Evolutionary conservation across 2,329 filamentous ascomycete species (phyloP), one percentile per base, ranked within the genome.

Genomic region (Aspergillus ochraceoroseus): DNA sequence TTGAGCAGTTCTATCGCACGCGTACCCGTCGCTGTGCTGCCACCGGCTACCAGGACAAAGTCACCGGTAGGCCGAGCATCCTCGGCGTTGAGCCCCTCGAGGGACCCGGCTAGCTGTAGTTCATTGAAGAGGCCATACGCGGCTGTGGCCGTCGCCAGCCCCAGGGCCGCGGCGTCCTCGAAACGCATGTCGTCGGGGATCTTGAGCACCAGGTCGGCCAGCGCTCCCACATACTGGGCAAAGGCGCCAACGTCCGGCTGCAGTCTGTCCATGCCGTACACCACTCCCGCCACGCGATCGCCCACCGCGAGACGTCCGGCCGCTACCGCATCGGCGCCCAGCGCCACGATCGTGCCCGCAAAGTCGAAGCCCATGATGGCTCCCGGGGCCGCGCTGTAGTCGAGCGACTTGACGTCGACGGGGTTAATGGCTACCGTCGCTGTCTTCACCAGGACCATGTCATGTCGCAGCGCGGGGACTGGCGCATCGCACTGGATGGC

Each of bases 261-360:
- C 5, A 57, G 20, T 1, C 41, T 39, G 28, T 65, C 61, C 22
- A 48, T 54, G 12, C 62, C 65, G 19, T 61, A 52, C 2, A 57
- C 55, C 8, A 54, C 43, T 5, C 66, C 67, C 12, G 47, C 52
- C 5, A 70, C 59, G 4, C 57, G 50, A 48, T 68, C 64, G 9
- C 66, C 65, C 1, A 58, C 41, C n/a, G n/a, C 11, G 11, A 43
- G 26, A 13, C 26, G 28, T 9, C 25, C 25, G 2, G 2, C 25
- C 9, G 27, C 17, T 3, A 25, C 14, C 13, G 34, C 17, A 14
- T 31, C 33, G n/a, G 34, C 11, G 6, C 42, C 46, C n/a, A 45
- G 8, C 5, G 38, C 42, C n/a, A 40, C 32, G 12, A 48, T 25
- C 7, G 29, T 38, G n/a, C 38, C 46, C 18, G 46, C 31, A 20